Evolutionary conservation across 371 early-diverging fungal species (phyloP), one percentile per base, ranked within the genome.

Genomic region (Apophysomyces elegans): DNA sequence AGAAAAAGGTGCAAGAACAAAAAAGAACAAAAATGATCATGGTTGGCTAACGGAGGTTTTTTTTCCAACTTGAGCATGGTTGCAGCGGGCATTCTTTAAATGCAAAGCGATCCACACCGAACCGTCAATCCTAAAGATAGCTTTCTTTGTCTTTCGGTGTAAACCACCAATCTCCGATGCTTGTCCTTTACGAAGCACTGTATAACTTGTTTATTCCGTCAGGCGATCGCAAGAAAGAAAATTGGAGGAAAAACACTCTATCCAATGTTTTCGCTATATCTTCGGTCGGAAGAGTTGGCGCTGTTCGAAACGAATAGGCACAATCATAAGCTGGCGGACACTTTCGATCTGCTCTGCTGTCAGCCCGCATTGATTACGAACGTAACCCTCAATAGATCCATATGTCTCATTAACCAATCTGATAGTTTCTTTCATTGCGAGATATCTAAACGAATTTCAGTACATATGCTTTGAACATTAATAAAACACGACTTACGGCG

Each of bases 361-460:
- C 38, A 81, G 68, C 54, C 69, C 63, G 57, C 82, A 81, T 36
- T 72, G 66, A 12, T 68, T 58, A n/a, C 65, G 68, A 8, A 79
- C 60, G 62, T 76, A 76, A 7, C 41, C 68, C 56, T 76, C 73
- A 47, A 72, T 68, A 3, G 76, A 76, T 46, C 76, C 76, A 56
- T 76, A 73, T 59, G 58, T 68, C 35, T 70, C 69, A 37, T 64
- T 65, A 5, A 71, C 62, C 18, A 63, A 62, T 13, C 61, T 59
- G 62, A 82, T 77, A 11, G 78, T 77, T 60, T 74, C 76, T n/a
- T 72, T 77, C 82, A 82, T 82, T 7, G 71, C 79, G 36, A 74
- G 58, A 54, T 77, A 81, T 8, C 81, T 81, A 58, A 1, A 0
- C 9, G 13, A 13, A n/a, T 64, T 16, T 38, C 13, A 58, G n/a